Base-by-base conservation (phyloP, 2,329 filamentous ascomycete genomes). In the Claviceps fusiformis region DNA sequence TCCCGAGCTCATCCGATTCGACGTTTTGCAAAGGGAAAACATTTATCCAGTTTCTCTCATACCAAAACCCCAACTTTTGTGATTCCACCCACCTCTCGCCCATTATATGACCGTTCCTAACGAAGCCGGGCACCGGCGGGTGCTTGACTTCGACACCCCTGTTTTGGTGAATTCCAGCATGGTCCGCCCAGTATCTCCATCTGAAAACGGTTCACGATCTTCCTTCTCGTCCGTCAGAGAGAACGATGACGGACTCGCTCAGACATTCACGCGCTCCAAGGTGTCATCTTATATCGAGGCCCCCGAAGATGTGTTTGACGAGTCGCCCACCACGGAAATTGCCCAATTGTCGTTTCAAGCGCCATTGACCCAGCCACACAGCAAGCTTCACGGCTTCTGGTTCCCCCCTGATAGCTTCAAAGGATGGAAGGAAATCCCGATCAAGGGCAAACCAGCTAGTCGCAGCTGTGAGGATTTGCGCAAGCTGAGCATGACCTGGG, bases 221-320 rank as follows among this genome's bases (percentile, higher is more conserved):
- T 83, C 80, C 56, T 83, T 83, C 68, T 82, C 80, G 35, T 83
- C 80, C 49, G 79, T 83, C 57, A 74, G 80, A 58, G 80, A 83
- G 70, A 76, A 78, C 65, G 78, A 81, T 63, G 73, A 75, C 61
- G 76, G 77, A 57, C 68, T 82, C 35, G 75, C 78, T 55, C 82
- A 85, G 70, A 79, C 77, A 55, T 85, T 85, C 60, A 83, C 80
- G 52, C 75, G 75, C 54, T 78, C 79, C 64, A 84, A 83, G 67
- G 70, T 83, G 58, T 84, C 81, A 41, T 80, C 78, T 55, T 83
- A 82, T 62, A 72, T 72, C 49, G 68, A 70, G 55, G 66, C 67
- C 33, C 68, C 73, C 60, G 78, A 81, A 61, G 73, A 77, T 55
- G 72, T 75, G 63, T 79, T 81, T 62, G 72, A 74, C 61, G 72